phyloP scores from a whole-genome alignment of 768 basidiomycete species.

The Naganishia randhawae region DNA sequence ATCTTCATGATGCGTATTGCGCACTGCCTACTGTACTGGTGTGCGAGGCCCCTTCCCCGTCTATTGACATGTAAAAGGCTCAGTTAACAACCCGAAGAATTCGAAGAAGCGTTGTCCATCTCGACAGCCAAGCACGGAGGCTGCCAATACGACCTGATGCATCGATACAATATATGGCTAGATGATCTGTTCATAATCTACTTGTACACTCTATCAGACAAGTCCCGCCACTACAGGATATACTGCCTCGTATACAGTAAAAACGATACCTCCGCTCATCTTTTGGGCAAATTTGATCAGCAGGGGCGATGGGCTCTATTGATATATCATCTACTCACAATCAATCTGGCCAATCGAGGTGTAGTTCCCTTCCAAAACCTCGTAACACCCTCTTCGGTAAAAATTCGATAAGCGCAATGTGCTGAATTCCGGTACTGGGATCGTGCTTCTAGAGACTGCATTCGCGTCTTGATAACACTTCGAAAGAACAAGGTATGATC shows the following conservation, averaged over 20 bases:
- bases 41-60: too few relatives aligned
- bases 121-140: too few relatives aligned
- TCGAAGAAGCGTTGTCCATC: too few relatives aligned
- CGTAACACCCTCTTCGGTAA: slow-evolving; percentile 85
- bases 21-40: too few relatives aligned
- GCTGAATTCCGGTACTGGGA: slow-evolving; percentile 86
- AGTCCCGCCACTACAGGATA: slow-evolving; percentile 37
- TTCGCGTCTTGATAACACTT: slow-evolving; percentile 94
- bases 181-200: not conserved
- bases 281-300: slow-evolving; percentile 43
- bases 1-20: too few relatives aligned
- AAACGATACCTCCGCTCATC: slow-evolving; percentile 89
- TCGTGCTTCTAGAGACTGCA: slow-evolving; percentile 85
- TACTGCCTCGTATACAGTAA: slow-evolving; percentile 73
- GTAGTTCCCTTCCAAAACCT: slow-evolving; percentile 97
- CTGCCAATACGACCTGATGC: too few relatives aligned
- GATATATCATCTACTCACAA: slow-evolving; percentile 50
- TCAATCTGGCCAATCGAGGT: slow-evolving; percentile 75
- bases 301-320: not conserved
- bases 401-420: slow-evolving; percentile 91
- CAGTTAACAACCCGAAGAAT: too few relatives aligned
- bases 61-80: too few relatives aligned
- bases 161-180: too few relatives aligned
- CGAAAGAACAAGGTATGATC: not conserved
- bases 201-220: slow-evolving; percentile 9